phyloP scores from a whole-genome alignment of 129 eudicot species.

The carrot (Daucus carota) region DNA sequence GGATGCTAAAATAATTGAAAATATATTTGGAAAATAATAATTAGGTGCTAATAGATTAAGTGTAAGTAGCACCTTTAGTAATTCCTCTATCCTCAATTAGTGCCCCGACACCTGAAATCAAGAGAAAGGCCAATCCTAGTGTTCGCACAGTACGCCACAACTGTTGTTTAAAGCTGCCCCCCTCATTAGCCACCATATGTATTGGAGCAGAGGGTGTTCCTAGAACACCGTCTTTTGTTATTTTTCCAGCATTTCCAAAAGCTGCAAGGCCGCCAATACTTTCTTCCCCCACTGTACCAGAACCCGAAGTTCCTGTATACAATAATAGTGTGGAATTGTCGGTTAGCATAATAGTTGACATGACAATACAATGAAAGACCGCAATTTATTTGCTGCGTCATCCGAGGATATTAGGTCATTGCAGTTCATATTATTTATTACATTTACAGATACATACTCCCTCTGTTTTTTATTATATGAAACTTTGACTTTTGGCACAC shows the following conservation, averaged over 20 bases:
- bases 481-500: no score
- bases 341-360: neutral
- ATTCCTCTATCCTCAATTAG: conserved; percentile 93
- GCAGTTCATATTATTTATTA: neutral
- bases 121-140: conserved; percentile 65
- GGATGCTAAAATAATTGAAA: neutral
- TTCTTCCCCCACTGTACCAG: conserved; percentile 42
- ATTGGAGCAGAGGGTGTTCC: conserved; percentile 94
- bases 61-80: conserved; percentile 53
- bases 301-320: conserved; percentile 43
- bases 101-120: conserved; percentile 85
- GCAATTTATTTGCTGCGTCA: neutral
- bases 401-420: neutral
- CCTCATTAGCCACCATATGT: conserved; percentile 89
- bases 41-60: neutral
- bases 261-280: conserved; percentile 57
- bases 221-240: conserved; percentile 65
- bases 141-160: conserved; percentile 88
- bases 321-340: neutral
- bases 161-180: conserved; percentile 80
- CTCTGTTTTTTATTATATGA: no score
- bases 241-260: conserved; percentile 64
- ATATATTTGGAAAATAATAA: neutral
- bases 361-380: neutral
- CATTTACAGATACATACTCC: neutral